phyloP scores from a whole-genome alignment of 2,329 filamentous ascomycete species.

The Coleophoma crateriformis region DNA sequence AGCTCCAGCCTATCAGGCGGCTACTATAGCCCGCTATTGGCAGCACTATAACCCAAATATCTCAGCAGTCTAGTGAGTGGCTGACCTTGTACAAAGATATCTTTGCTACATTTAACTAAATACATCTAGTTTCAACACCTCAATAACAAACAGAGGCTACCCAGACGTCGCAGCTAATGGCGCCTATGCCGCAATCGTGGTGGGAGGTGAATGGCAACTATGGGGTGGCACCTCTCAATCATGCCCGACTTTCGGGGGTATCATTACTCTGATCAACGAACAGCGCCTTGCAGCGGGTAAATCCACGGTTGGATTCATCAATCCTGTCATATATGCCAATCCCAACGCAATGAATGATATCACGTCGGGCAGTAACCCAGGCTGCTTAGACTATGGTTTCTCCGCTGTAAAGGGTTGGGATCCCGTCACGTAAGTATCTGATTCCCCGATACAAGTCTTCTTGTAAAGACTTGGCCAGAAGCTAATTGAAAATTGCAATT shows the following conservation, averaged over 20 bases:
- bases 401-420: too few relatives aligned
- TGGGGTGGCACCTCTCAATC: conserved; percentile 37
- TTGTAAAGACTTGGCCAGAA: too few relatives aligned
- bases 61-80: neutral
- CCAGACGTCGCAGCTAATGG: conserved; percentile 35
- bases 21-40: neutral
- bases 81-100: conserved; percentile 30
- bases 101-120: conserved; percentile 28
- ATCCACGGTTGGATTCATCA: conserved; percentile 27
- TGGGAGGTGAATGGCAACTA: neutral
- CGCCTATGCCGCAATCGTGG: conserved; percentile 17
- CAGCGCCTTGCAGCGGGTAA: conserved; percentile 24
- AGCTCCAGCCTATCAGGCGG: neutral
- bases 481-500: too few relatives aligned
- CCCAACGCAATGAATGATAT: conserved; percentile 18
- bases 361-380: conserved; percentile 1
- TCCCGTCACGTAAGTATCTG: too few relatives aligned
- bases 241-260: conserved; percentile 48
- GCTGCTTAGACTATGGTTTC: too few relatives aligned
- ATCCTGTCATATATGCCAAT: conserved; percentile 18
- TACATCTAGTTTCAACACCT: conserved; percentile 38
- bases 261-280: conserved; percentile 38
- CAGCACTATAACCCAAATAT: neutral
- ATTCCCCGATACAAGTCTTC: too few relatives aligned
- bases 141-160: conserved; percentile 36